Base-by-base conservation (phyloP, 2,329 filamentous ascomycete genomes). In the Trichoderma afroharzianum region DNA sequence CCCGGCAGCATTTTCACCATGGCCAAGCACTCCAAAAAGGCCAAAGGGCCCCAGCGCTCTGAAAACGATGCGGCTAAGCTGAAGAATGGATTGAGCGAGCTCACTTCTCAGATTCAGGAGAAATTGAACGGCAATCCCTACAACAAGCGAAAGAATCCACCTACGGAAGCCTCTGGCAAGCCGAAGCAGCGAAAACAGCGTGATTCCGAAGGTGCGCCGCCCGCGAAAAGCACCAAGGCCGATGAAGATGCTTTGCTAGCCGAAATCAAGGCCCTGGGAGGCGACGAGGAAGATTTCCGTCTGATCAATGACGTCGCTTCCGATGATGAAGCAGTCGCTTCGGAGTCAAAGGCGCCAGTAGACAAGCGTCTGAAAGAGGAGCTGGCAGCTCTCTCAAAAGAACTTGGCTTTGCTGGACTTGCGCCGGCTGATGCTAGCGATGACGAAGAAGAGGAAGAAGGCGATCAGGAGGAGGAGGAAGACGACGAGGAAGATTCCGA, bases 251-350 rank as follows among this genome's bases (percentile, higher is more conserved):
- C 80, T 14, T 81, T 92, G 5, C 81, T 92, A 8, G 85, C 88
- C 70, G 90, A 92, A 76, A 92, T 92, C 73, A 83, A 85, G 74
- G 88, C 88, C 15, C 82, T 92, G 2, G 90, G 90, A 4, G 90
- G 90, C 15, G 88, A 91, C 68, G 88, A 92, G 78, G 84, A 88
- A 55, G 90, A 92, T 74, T 78, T 91, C 57, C 86, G 88, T 43
- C 84, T 92, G 39, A 85, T 92, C 68, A 86, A 85, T 55, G 88
- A 86, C 72, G 81, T 83, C 14, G 81, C 83, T 39, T 85, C 83
- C 4, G 82, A 83, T 21, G 81, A 83, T 70, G 81, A 82, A 64
- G 80, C 78, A 24, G 76, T 77, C 55, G 74, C 73, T n/a, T 76
- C 78, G 57, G 78, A 74, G 43, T 75, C 76, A 39, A 80, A 80